A percentile compares a stretch with the other conserved stretches of the same genome.
Conservation (phyloP, 164 flowering plant species). For the Stephania cephalantha region DNA sequence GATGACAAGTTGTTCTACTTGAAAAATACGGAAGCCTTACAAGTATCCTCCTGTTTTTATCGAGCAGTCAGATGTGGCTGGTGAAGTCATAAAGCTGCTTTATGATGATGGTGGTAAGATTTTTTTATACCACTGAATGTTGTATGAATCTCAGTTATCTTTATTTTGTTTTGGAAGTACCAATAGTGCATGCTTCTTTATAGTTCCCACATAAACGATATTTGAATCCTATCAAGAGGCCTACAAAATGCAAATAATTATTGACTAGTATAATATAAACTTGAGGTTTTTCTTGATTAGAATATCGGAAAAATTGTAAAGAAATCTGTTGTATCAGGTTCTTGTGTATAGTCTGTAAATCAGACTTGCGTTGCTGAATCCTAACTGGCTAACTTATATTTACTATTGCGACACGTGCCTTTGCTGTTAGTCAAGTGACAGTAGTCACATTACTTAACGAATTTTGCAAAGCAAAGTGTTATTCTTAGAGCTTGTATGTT, state of each 20-base stretch:
- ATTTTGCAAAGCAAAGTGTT: not conserved
- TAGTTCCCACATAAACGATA: not conserved
- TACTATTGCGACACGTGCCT: not conserved
- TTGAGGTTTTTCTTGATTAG: not conserved
- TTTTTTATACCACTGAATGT: slow-evolving; percentile 4
- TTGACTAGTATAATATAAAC: not conserved
- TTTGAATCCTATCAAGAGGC: not conserved
- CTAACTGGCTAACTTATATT: not conserved
- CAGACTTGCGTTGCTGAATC: not conserved
- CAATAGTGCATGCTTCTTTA: not conserved
- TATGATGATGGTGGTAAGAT: slow-evolving; percentile 67
- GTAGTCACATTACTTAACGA: too few species aligned
- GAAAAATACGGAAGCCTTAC: not conserved
- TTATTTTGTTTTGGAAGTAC: not conserved
- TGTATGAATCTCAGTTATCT: not conserved
- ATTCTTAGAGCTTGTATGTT: not conserved
- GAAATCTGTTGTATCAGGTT: not conserved
- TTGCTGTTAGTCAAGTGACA: not conserved
- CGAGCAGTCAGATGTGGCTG: slow-evolving; percentile 81
- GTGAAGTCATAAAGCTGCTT: slow-evolving; percentile 76
- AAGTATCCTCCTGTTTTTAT: slow-evolving; percentile 3
- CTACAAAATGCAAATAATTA: not conserved
- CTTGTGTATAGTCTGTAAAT: not conserved
- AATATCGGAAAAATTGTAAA: not conserved
- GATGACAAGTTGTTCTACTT: not conserved